These are phyloP conservation scores for Nectriaceae sp. DNA, from an alignment of 2,329 filamentous ascomycete species.

Conservation along the genomic window DNA sequence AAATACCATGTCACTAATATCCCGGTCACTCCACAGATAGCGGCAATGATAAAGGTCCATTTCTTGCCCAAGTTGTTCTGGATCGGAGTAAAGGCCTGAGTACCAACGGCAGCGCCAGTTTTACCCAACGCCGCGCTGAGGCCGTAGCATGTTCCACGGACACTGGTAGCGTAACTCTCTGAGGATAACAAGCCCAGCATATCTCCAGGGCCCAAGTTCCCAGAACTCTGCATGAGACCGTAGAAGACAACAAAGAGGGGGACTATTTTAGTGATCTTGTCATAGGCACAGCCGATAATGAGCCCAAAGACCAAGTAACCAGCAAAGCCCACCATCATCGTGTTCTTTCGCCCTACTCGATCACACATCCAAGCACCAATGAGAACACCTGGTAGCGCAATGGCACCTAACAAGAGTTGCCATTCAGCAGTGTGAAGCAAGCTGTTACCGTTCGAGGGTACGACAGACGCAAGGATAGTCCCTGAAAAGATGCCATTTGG, in stretches of 20 bases:
- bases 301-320: slow-evolving; percentile 54
- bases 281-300: slow-evolving; percentile 51
- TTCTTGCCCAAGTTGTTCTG: slow-evolving; percentile 45
- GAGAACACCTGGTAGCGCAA: slow-evolving; percentile 51
- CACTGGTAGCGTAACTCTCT: slow-evolving; percentile 53
- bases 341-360: slow-evolving; percentile 48
- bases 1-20: slow-evolving; percentile 50
- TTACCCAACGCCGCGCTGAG: slow-evolving; percentile 54
- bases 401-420: slow-evolving; percentile 46
- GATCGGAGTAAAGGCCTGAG: slow-evolving; percentile 51
- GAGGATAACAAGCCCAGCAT: slow-evolving; percentile 53
- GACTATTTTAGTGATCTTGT: slow-evolving; percentile 48
- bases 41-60: slow-evolving; percentile 55
- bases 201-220: slow-evolving; percentile 52
- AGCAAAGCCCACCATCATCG: slow-evolving; percentile 52
- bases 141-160: slow-evolving; percentile 52
- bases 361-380: slow-evolving; percentile 51
- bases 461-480: slow-evolving; percentile 42
- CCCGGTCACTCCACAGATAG: slow-evolving; percentile 50
- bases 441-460: slow-evolving; percentile 35
- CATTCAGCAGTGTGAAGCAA: slow-evolving; percentile 47
- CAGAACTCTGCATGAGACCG: slow-evolving; percentile 50
- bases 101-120: slow-evolving; percentile 52
- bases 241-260: slow-evolving; percentile 55
- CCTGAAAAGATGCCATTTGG: slow-evolving; percentile 49